Evolutionary conservation across 164 flowering plant genomes (phyloP), one percentile per base, ranked within the genome.

Genomic region (Berberis thunbergii): DNA sequence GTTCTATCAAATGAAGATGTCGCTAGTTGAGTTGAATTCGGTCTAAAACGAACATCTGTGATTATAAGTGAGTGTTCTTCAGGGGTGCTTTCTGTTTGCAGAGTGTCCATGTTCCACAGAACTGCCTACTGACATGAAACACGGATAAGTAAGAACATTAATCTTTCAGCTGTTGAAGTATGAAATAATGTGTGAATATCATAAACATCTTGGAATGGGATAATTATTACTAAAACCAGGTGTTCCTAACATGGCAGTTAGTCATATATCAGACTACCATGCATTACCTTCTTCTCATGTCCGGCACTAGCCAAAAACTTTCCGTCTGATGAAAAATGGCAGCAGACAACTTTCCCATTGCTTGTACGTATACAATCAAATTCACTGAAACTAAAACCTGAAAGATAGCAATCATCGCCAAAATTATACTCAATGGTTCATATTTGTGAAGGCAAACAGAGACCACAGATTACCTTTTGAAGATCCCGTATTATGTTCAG

Each of bases 301-400:
- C 97, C 97, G 61, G 90, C 88, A 86, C 88, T 90, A 58, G 94
- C 97, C 43, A 90, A 74, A 60, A 82, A 61, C 75, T 87, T 87
- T 65, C 97, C 97, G 79, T 90, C 92, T 13, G 94, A 87, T 60
- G 97, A 90, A 65, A 89, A 90, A 76, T 90, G 94, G 59, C 97
- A 90, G 82, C 94, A 87, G 63, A 82, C 82, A 65, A 89, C 90
- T 76, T 83, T 87, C 76, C 78, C 63, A 62, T 72, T 83, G 72
- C 86, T 77, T 54, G 84, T 75, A 59, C 86, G 72, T 61, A 81
- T 79, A 75, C 86, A 85, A 43, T 90, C 78, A 73, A 83, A 69
- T 75, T 86, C 94, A 62, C 57, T 79, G 70, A 93, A 93, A 61
- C 87, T 64, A 69, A 84, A 88, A 55, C 85, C 98, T 88, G 84